Base-by-base conservation (phyloP, 495 filamentous ascomycete genomes). In the Penicillium steckii region DNA sequence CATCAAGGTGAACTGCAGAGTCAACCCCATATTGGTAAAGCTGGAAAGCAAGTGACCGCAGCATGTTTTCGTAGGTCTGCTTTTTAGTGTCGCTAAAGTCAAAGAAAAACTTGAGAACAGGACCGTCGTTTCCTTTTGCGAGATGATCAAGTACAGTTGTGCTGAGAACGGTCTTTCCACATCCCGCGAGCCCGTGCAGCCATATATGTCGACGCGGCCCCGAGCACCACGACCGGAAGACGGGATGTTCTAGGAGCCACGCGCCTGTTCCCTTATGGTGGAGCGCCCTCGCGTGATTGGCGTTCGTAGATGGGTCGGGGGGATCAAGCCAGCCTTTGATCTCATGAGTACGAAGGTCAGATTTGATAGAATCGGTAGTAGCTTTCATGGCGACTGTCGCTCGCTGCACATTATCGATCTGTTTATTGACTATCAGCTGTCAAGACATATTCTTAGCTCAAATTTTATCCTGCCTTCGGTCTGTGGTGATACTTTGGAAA, bases 31-130 rank as follows among this genome's bases (percentile, higher is more conserved):
- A 15, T 43, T 51, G 42, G 29, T 64, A 55, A 53, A 70, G 56
- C 32, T 70, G 60, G n/a, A 54, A 50, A 50, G 54, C 43, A 46
- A 68, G 53, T 17, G 65, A 66, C 9, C 65, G 59, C 10, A 70
- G 48, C 45, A 68, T 54, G 21, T 46, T 27, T 18, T 68, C 60
- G 0, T 50, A 43, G n/a, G 54, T 60, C 49, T 66, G 62, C 51
- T 66, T 64, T 29, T 22, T 44, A 13, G 30, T 44, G 42, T 68
- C 57, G 27, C 45, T 53, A 53, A 64, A 66, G 45, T 68, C 62
- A 51, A 70, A 70, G 54, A 68, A 66, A 26, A 68, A 68, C 25
- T 18, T 49, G 15, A 64, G 57, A 42, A 59, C 44, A 35, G 43
- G 44, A 49, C 32, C 9, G 22, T 56, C 37, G 25, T 44, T 51